Evolutionary conservation across 2,329 filamentous ascomycete genomes (phyloP).

Genomic region (Arthroderma sp.): DNA sequence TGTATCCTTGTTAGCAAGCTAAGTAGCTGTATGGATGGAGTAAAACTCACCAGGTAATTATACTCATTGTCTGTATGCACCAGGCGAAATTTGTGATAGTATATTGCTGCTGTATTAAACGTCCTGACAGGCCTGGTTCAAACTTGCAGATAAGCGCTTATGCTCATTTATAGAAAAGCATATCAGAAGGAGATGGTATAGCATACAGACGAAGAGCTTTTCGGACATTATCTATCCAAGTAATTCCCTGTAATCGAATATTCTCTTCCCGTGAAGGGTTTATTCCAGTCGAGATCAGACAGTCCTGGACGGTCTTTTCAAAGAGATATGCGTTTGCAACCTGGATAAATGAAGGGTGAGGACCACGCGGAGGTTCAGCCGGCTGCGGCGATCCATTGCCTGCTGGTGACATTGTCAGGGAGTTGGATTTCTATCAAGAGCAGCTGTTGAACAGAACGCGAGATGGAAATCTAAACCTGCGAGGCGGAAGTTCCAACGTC

Average conservation of each 20-base stretch:
- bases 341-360: conserved; percentile 51
- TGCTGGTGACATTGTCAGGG: conserved; percentile 1
- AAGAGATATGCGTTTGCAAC: conserved; percentile 64
- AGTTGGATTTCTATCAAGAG: not conserved
- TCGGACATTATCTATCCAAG: conserved; percentile 77
- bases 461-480: too few relatives aligned
- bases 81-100: conserved; percentile 88
- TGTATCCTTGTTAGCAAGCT: conserved; percentile 1
- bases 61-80: conserved; percentile 77
- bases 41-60: conserved; percentile 45
- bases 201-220: conserved; percentile 64
- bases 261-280: conserved; percentile 68
- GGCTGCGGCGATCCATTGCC: not conserved
- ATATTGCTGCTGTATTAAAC: conserved; percentile 79
- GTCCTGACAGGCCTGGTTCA: conserved; percentile 64
- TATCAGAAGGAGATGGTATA: conserved; percentile 2
- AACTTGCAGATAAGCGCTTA: too few relatives aligned
- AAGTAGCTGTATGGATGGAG: conserved; percentile 1
- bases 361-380: conserved; percentile 24
- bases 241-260: conserved; percentile 70
- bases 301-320: conserved; percentile 64
- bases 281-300: conserved; percentile 54
- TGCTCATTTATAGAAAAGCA: too few relatives aligned
- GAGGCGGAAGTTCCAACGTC: not conserved
- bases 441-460: not conserved